phyloP scores from a whole-genome alignment of 2,329 filamentous ascomycete genomes.

The Pseudopithomyces chartarum region DNA sequence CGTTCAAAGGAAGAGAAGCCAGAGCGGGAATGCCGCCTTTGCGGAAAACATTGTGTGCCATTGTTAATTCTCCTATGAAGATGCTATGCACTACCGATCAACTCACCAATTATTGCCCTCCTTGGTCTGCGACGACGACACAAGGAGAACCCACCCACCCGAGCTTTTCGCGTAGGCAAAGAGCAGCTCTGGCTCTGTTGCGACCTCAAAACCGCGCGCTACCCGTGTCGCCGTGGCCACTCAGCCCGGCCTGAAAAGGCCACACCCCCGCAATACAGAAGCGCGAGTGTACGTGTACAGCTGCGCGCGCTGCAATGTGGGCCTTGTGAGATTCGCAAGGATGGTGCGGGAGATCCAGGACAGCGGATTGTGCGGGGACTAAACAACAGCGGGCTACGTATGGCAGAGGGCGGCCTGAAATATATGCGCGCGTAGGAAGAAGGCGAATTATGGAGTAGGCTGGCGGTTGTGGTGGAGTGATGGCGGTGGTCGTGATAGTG shows the following conservation, averaged over 20 bases:
- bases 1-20: neutral
- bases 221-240: neutral
- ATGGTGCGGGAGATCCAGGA: neutral
- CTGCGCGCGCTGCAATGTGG: neutral
- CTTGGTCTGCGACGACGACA: neutral
- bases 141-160: neutral
- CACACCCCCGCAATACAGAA: neutral
- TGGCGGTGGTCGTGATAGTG: no score
- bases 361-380: neutral
- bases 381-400: neutral
- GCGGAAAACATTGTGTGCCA: conserved; percentile 1
- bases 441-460: neutral
- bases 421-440: neutral
- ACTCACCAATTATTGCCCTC: neutral
- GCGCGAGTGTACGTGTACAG: neutral
- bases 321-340: neutral
- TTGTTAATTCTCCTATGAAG: neutral
- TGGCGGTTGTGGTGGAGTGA: no score
- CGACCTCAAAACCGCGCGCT: neutral
- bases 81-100: neutral
- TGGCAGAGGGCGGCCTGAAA: neutral
- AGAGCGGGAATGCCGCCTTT: conserved; percentile 1
- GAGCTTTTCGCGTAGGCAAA: neutral
- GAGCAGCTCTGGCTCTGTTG: neutral
- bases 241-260: neutral